Evolutionary conservation across 106 monocot species (phyloP).

Genomic region (Acorus gramineus): DNA sequence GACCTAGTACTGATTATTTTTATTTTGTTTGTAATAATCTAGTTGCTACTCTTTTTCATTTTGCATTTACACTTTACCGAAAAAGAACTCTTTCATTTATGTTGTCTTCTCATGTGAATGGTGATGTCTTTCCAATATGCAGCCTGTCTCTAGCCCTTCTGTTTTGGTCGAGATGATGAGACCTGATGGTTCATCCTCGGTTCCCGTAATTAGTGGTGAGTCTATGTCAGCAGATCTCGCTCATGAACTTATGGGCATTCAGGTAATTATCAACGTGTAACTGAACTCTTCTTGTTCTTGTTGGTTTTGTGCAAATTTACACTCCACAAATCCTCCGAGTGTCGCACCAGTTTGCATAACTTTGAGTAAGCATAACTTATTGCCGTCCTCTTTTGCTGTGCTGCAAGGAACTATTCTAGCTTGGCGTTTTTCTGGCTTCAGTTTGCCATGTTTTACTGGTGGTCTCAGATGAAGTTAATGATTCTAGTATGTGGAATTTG

Average conservation of each 20-base stretch:
- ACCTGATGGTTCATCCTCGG: slow-evolving; percentile 80
- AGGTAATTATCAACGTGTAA: slow-evolving; percentile 40
- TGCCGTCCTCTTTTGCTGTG: slow-evolving; percentile 20
- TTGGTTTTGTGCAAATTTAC: not conserved
- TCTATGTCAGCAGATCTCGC: slow-evolving; percentile 67
- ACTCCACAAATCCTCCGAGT: too few relatives aligned
- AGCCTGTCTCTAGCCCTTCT: slow-evolving; percentile 88
- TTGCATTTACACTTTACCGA: too few relatives aligned
- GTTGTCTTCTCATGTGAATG: not conserved
- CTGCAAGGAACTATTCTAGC: slow-evolving; percentile 77
- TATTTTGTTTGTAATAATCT: too few relatives aligned
- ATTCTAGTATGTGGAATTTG: slow-evolving; percentile 68
- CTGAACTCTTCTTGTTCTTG: not conserved
- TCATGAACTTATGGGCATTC: slow-evolving; percentile 88
- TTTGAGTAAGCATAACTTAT: slow-evolving; percentile 16
- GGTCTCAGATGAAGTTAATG: slow-evolving; percentile 76
- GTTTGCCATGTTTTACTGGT: slow-evolving; percentile 87
- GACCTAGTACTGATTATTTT: too few relatives aligned
- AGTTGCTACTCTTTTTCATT: too few relatives aligned
- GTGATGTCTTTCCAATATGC: slow-evolving; percentile 11
- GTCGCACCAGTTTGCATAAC: too few relatives aligned
- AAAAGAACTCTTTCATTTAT: too few relatives aligned
- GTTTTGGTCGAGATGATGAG: slow-evolving; percentile 84
- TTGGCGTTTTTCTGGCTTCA: slow-evolving; percentile 80
- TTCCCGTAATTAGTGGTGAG: slow-evolving; percentile 76